A percentile compares a stretch with the other conserved stretches of the same genome.
phyloP scores from a whole-genome alignment of 345 rosid species.

The Boechera retrofracta region DNA sequence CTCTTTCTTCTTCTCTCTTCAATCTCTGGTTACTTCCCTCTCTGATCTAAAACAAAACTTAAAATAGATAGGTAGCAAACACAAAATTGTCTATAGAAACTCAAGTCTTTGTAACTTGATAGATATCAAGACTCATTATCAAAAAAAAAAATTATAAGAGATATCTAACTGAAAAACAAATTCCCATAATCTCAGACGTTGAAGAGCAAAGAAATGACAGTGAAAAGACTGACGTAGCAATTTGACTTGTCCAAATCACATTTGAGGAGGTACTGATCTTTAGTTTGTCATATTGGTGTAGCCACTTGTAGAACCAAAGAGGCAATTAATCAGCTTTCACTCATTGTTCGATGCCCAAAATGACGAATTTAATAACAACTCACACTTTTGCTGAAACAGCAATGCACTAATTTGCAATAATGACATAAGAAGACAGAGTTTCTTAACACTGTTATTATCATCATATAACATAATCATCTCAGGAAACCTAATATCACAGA shows the following conservation, averaged over 20 bases:
- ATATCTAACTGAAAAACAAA: neutral
- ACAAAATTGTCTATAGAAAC: slow-evolving; percentile 22
- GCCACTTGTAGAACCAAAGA: neutral
- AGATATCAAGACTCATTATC: neutral
- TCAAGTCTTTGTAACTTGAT: slow-evolving; percentile 18
- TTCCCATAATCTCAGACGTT: neutral
- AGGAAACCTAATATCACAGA: slow-evolving; percentile 22
- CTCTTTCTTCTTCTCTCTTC: slow-evolving; percentile 78
- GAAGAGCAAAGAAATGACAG: neutral
- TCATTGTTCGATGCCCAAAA: neutral
- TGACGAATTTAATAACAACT: neutral
- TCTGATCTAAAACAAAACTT: slow-evolving; percentile 45
- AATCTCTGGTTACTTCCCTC: slow-evolving; percentile 87
- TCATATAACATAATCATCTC: slow-evolving; percentile 14
- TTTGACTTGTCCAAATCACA: neutral
- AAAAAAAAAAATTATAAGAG: neutral
- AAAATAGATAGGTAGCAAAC: slow-evolving; percentile 37
- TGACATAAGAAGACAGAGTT: slow-evolving; percentile 10
- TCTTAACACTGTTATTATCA: slow-evolving; percentile 14
- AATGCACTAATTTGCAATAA: slow-evolving; percentile 7
- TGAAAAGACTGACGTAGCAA: neutral
- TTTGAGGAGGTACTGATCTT: neutral
- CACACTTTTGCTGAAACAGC: neutral
- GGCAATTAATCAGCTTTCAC: neutral
- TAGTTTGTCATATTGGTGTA: neutral